Evolutionary conservation across 768 basidiomycete species (phyloP), one percentile per base, ranked within the genome.

Genomic region (Leccinum variicolor): DNA sequence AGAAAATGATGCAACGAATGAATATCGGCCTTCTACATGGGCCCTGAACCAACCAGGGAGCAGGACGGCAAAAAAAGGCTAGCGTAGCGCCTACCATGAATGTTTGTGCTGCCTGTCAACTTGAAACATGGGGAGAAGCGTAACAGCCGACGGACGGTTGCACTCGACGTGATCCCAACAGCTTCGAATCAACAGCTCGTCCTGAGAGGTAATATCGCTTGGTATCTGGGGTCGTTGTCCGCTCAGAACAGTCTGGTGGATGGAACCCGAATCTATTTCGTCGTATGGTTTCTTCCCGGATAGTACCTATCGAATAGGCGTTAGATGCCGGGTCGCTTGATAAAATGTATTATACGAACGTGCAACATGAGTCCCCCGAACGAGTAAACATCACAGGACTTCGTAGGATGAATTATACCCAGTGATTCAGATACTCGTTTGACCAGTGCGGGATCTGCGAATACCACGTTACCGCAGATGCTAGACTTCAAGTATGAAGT

Each of bases 381-480:
- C 6, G 69, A 70, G 45, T 73, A 73, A 4, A 71, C 58, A 54
- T 70, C 69, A 33, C 60, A 62, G n/a, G 62, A 50, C 6, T 53
- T 52, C 17, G 61, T 66, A 17, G 69, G 66, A 50, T 58, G 48
- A 41, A 51, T 19, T 11, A 60, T 39, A 1, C 14, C 58, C 15
- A 10, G 43, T 11, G 21, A 39, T 9, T 15, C 17, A 11, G 52
- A 29, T 17, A 52, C 56, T 17, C 26, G 58, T 25, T 50, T 47
- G 23, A 68, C 55, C 9, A 55, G 69, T 11, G 74, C 66, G 0
- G 79, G 69, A 57, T 81, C 81, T n/a, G 79, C 76, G 72, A 80
- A 82, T 3, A 77, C 74, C 26, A 80, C 68, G 15, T 72, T 73
- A 4, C 80, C 81, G 28, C 66, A 59, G 29, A 72, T 49, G 17